These are phyloP conservation scores for Bipolaris gigantea DNA, from an alignment of 2,329 filamentous ascomycete genomes.

Conservation along the genomic window DNA sequence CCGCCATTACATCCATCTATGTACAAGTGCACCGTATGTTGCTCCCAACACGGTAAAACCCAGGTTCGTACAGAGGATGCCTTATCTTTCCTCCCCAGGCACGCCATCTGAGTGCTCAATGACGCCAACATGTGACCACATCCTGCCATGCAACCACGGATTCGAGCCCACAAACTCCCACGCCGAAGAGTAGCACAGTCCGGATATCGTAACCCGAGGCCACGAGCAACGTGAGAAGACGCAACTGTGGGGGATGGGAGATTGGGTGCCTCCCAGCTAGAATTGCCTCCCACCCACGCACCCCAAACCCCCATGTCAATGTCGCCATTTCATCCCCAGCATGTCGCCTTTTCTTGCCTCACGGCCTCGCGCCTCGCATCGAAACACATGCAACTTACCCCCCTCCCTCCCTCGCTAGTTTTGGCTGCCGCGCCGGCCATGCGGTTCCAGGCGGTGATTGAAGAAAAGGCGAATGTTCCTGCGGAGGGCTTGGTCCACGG, in stretches of 20 bases:
- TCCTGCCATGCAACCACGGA: neutral
- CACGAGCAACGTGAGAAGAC: no score
- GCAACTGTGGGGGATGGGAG: no score
- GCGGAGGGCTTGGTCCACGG: no score
- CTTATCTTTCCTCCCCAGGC: constrained; percentile 2
- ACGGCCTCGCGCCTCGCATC: neutral
- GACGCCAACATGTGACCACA: constrained; percentile 3
- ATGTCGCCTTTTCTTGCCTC: constrained; percentile 3
- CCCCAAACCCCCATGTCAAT: constrained; percentile 1
- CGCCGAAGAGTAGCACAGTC: no score
- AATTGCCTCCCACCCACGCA: no score
- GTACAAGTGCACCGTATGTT: neutral
- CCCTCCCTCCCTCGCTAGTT: no score
- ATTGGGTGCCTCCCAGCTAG: no score
- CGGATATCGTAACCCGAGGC: neutral
- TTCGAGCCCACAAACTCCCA: no score
- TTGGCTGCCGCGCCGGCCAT: no score
- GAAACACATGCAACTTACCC: neutral
- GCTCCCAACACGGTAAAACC: neutral
- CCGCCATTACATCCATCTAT: no score
- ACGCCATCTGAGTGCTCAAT: constrained; percentile 5
- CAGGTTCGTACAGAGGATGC: neutral
- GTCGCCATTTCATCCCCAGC: constrained; percentile 7
- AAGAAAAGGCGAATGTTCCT: no score
- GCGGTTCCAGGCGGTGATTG: no score